A percentile compares a stretch with the other conserved stretches of the same genome.
Evolutionary conservation across 768 basidiomycete species (phyloP).

Genomic region (Leccinum ochraceum): DNA sequence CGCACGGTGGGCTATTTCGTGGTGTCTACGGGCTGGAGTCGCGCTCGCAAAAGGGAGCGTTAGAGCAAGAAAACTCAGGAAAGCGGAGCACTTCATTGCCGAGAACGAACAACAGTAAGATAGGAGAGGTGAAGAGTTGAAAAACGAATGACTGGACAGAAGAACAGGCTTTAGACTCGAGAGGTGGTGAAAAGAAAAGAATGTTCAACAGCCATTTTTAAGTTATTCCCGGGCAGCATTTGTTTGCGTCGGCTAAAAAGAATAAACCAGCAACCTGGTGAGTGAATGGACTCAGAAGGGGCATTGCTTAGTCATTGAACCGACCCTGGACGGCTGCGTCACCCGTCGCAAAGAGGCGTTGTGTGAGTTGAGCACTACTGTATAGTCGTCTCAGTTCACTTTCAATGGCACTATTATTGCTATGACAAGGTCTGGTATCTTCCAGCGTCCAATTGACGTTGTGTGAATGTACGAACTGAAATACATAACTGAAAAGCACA

Average conservation of each 20-base stretch:
- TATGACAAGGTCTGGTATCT: constrained; percentile 12
- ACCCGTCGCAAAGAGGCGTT: not conserved
- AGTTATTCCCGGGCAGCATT: constrained; percentile 11
- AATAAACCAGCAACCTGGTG: not conserved
- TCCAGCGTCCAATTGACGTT: constrained; percentile 21
- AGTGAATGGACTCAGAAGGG: not conserved
- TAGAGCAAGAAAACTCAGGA: constrained; percentile 38
- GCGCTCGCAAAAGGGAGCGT: constrained; percentile 36
- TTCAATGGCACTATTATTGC: not conserved
- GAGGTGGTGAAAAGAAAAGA: constrained; percentile 6
- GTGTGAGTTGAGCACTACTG: too few species aligned
- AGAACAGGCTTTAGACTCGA: constrained; percentile 4
- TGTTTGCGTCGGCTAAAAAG: constrained; percentile 22
- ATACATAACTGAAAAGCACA: constrained; percentile 42
- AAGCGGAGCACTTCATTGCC: constrained; percentile 29
- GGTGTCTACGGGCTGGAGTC: constrained; percentile 33
- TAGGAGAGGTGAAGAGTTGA: not conserved
- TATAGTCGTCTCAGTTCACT: not conserved
- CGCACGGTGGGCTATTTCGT: constrained; percentile 48
- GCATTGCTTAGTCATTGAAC: not conserved
- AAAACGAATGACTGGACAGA: constrained; percentile 28
- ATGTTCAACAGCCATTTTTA: not conserved
- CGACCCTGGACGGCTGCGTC: not conserved
- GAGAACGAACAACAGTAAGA: not conserved
- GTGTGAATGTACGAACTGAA: constrained; percentile 30